A percentile compares a stretch with the other conserved stretches of the same genome.
Conservation (phyloP, 148 eudicot species). For the Rhododendron simsii region DNA sequence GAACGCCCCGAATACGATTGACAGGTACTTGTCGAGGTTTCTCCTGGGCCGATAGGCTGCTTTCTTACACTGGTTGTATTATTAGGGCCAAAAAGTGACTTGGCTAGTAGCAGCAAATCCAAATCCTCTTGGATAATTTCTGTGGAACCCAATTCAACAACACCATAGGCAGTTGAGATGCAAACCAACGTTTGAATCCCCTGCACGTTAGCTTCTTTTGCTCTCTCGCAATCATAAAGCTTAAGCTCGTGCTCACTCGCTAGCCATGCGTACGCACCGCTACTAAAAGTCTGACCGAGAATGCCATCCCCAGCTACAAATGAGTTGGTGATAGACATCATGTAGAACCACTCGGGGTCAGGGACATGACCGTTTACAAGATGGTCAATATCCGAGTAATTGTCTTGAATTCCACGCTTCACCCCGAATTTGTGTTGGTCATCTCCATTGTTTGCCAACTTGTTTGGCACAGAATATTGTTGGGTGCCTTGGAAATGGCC, state of each 20-base stretch:
- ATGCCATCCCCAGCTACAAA: slow-evolving; percentile 10
- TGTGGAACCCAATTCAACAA: slow-evolving; percentile 31
- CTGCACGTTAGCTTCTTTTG: slow-evolving; percentile 25
- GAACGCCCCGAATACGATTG: background rate
- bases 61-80: background rate
- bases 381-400: background rate
- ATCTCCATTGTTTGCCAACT: background rate
- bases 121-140: slow-evolving; percentile 15
- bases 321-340: slow-evolving; percentile 14
- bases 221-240: slow-evolving; percentile 16
- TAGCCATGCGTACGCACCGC: slow-evolving; percentile 19
- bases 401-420: background rate
- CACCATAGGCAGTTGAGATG: slow-evolving; percentile 24
- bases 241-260: slow-evolving; percentile 11
- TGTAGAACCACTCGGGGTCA: slow-evolving; percentile 19
- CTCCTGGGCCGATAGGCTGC: background rate
- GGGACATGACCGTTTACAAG: background rate
- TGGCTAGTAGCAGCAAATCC: slow-evolving; percentile 9
- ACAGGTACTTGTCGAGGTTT: background rate
- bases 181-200: slow-evolving; percentile 29
- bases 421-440: background rate
- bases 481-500: slow-evolving; percentile 20
- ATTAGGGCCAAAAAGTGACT: slow-evolving; percentile 14
- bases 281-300: slow-evolving; percentile 6
- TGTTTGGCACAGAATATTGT: background rate